Percentiles rank a stretch among this genome's conserved stretches.
phyloP scores from a whole-genome alignment of 768 basidiomycete genomes.

The Trametes sanguinea region DNA sequence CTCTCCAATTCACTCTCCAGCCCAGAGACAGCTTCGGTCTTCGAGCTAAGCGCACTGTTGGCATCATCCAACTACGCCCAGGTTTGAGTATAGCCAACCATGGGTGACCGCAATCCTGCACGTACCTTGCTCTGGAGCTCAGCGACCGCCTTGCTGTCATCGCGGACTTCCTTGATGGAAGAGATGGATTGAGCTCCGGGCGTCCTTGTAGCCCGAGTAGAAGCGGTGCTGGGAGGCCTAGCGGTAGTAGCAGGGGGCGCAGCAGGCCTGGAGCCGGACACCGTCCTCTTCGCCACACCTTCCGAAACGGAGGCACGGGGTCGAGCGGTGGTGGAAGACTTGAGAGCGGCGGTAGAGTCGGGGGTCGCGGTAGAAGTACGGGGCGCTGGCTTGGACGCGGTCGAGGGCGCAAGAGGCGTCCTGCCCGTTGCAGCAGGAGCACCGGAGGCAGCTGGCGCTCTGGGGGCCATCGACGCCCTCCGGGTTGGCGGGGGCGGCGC shows the following conservation, averaged over 20 bases:
- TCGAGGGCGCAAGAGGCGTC: conserved; percentile 32
- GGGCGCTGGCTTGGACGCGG: conserved; percentile 20
- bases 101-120: neutral
- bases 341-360: conserved; percentile 24
- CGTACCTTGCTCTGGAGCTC: conserved; percentile 64
- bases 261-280: conserved; percentile 41
- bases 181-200: conserved; percentile 62
- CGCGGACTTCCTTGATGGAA: conserved; percentile 72
- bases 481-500: conserved; percentile 26
- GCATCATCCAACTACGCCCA: conserved; percentile 59
- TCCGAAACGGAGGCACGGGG: conserved; percentile 74
- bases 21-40: conserved; percentile 48
- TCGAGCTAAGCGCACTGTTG: conserved; percentile 52
- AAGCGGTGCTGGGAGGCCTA: conserved; percentile 39
- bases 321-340: conserved; percentile 22
- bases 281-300: conserved; percentile 51
- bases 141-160: conserved; percentile 56
- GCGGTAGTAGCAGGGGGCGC: conserved; percentile 35
- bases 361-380: conserved; percentile 23
- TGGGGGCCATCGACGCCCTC: conserved; percentile 11
- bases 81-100: neutral
- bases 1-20: conserved; percentile 56
- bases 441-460: conserved; percentile 13
- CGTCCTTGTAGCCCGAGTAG: conserved; percentile 43
- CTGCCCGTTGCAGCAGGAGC: conserved; percentile 1